Evolutionary conservation across 345 rosid species (phyloP).

Genomic region (Citrus australasica): DNA sequence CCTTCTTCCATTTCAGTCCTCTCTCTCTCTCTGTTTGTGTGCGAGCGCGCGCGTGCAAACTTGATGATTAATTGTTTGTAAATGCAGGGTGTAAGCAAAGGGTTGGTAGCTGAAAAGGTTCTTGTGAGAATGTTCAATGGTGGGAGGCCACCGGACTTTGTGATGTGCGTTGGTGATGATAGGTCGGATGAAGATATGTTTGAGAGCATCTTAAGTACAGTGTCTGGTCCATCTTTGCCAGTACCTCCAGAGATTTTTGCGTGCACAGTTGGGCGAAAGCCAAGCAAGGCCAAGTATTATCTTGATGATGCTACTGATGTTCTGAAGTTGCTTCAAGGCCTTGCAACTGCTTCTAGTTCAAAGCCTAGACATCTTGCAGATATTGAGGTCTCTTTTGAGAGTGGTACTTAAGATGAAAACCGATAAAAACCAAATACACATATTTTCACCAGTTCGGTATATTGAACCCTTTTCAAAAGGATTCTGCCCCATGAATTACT

Average conservation of each 20-base stretch:
- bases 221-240: constrained; percentile 48
- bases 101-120: constrained; percentile 67
- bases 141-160: constrained; percentile 67
- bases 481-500: not conserved
- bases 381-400: constrained; percentile 56
- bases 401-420: constrained; percentile 35
- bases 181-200: constrained; percentile 95
- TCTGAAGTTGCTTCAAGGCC: constrained; percentile 65
- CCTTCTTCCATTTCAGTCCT: not conserved
- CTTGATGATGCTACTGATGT: constrained; percentile 67
- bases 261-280: constrained; percentile 82
- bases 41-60: not conserved
- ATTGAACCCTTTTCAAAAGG: not conserved
- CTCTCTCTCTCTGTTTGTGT: no score
- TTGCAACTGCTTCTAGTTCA: constrained; percentile 48
- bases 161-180: constrained; percentile 88
- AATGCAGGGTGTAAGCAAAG: constrained; percentile 83
- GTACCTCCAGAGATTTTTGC: constrained; percentile 72
- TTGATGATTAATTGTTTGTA: not conserved
- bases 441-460: not conserved
- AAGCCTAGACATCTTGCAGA: constrained; percentile 34
- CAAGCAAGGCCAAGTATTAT: constrained; percentile 88
- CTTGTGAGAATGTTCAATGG: constrained; percentile 45
- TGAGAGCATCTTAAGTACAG: constrained; percentile 61
- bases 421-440: not conserved